These are phyloP conservation scores for Coemansia sp. DNA, from an alignment of 192 early-diverging fungal species.

Conservation along the genomic window DNA sequence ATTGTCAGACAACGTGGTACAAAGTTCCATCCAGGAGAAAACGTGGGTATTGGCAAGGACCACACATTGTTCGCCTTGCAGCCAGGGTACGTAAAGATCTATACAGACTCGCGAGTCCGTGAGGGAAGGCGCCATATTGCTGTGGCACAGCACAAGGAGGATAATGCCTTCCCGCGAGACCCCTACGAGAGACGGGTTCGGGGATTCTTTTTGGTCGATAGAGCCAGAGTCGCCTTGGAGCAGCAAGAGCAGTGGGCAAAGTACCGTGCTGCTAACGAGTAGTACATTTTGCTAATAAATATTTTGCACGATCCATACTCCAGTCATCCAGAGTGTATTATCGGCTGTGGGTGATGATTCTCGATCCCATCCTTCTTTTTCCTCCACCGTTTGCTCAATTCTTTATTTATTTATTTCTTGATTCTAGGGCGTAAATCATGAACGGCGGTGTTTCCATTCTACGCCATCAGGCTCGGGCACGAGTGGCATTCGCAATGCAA, in stretches of 20 bases:
- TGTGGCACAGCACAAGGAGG: conserved; percentile 62
- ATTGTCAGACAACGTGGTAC: conserved; percentile 81
- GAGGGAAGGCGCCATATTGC: conserved; percentile 67
- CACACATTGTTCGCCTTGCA: conserved; percentile 73
- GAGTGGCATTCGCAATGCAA: not conserved
- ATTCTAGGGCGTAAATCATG: not conserved
- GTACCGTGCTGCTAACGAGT: conserved; percentile 28
- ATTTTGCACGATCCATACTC: not conserved
- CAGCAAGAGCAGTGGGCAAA: conserved; percentile 37
- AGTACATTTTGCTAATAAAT: not conserved
- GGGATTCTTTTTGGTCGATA: conserved; percentile 68
- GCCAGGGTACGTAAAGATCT: conserved; percentile 75
- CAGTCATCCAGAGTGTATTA: too few species aligned
- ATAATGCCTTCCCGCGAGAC: conserved; percentile 60
- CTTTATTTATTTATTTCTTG: not conserved
- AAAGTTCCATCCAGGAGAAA: conserved; percentile 75
- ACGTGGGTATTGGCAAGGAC: conserved; percentile 78
- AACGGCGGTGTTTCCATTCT: conserved; percentile 2
- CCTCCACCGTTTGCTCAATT: not conserved
- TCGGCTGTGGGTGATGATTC: not conserved
- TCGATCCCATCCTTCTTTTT: not conserved
- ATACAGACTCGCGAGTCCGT: conserved; percentile 62
- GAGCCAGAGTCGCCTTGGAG: conserved; percentile 19
- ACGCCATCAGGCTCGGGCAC: not conserved
- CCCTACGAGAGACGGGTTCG: conserved; percentile 64